Evolutionary conservation across 768 basidiomycete species (phyloP).

Genomic region (Suillus placidus): DNA sequence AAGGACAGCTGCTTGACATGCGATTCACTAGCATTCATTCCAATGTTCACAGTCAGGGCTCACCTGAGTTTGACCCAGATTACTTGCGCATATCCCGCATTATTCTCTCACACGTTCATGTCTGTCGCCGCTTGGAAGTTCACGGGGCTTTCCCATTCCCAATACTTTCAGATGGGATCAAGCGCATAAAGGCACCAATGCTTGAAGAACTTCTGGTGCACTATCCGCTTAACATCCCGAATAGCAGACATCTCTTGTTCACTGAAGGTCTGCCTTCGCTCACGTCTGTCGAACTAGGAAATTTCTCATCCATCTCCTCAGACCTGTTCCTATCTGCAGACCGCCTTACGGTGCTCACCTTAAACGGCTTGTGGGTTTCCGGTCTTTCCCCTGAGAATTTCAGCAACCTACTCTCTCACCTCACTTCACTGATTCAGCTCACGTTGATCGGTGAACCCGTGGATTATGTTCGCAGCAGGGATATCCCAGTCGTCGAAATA

Average conservation of each 20-base stretch:
- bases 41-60: constrained; percentile 20
- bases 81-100: constrained; percentile 25
- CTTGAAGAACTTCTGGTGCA: constrained; percentile 29
- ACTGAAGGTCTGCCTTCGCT: constrained; percentile 6
- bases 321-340: neutral
- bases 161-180: constrained; percentile 27
- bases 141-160: constrained; percentile 27
- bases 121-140: constrained; percentile 30
- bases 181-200: constrained; percentile 25
- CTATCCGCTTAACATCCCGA: constrained; percentile 21
- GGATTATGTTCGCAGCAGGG: constrained; percentile 25
- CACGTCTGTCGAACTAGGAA: neutral
- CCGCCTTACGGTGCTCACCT: constrained; percentile 26
- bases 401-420: constrained; percentile 24
- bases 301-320: neutral
- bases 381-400: constrained; percentile 26
- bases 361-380: constrained; percentile 25
- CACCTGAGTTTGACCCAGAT: constrained; percentile 21
- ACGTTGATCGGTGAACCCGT: constrained; percentile 30
- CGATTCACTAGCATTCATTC: constrained; percentile 25
- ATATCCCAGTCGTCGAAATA: constrained; percentile 18
- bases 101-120: constrained; percentile 31
- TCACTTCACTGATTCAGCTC: constrained; percentile 27
- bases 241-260: constrained; percentile 1
- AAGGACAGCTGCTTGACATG: constrained; percentile 25